These are phyloP conservation scores for Phialophora macrospora DNA, from an alignment of 2,329 filamentous ascomycete species.

Conservation along the genomic window DNA sequence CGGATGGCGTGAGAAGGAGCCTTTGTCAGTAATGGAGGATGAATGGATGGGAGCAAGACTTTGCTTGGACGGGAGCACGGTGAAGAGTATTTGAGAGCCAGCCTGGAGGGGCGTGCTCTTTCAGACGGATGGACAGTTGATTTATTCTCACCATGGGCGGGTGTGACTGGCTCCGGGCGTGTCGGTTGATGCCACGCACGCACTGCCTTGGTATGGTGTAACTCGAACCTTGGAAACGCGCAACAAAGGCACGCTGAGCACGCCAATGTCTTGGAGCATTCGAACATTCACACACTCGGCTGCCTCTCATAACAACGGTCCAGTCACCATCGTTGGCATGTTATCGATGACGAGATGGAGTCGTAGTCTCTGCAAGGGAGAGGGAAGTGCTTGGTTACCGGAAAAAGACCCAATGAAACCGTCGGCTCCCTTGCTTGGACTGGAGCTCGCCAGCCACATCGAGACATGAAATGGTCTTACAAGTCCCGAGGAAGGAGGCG, in stretches of 20 bases:
- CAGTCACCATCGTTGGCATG: not conserved
- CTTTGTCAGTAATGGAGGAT: not conserved
- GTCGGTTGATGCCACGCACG: conserved; percentile 8
- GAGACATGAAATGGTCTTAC: not conserved
- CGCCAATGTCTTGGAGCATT: conserved; percentile 11
- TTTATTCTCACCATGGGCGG: conserved; percentile 5
- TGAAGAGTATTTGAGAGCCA: conserved; percentile 8
- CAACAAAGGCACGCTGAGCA: not conserved
- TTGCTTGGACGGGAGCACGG: conserved; percentile 2
- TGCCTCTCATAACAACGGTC: not conserved
- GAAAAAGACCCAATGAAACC: not conserved
- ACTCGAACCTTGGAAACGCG: conserved; percentile 1
- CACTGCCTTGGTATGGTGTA: conserved; percentile 10
- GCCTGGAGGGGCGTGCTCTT: not conserved
- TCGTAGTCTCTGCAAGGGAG: not conserved
- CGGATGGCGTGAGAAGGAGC: not conserved
- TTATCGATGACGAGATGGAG: conserved; percentile 3
- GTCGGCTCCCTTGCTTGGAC: not conserved
- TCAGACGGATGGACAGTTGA: conserved; percentile 1
- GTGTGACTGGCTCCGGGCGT: not conserved
- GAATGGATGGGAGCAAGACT: not conserved
- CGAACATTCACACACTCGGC: not conserved
- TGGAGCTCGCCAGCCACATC: not conserved
- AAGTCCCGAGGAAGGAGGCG: not conserved
- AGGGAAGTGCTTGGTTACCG: not conserved